Conservation (phyloP, 805 yeast genomes). For the Sugiyamaella boreocaroliniensis region DNA sequence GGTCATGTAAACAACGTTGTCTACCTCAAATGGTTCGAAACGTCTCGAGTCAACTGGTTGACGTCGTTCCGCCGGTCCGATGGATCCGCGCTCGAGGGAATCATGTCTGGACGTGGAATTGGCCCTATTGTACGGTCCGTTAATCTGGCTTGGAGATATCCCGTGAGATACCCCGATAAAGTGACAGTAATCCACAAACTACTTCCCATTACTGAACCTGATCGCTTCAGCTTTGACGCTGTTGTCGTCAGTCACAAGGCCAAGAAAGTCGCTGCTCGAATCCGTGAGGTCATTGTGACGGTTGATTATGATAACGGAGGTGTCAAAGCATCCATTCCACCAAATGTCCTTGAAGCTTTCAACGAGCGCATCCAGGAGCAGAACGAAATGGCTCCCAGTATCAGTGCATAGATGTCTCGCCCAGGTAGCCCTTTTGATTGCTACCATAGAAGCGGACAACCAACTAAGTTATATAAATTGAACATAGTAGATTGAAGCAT, state of each 20-base stretch:
- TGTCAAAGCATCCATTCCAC: constrained; percentile 27
- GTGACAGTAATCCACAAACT: constrained; percentile 28
- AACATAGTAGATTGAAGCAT: no score
- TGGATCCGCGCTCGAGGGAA: constrained; percentile 14
- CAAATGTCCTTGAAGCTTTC: constrained; percentile 15
- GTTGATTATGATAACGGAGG: constrained; percentile 27
- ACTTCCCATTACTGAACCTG: constrained; percentile 20
- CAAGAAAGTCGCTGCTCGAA: constrained; percentile 28
- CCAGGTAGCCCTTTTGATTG: no score
- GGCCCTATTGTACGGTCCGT: constrained; percentile 30
- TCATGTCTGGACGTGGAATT: constrained; percentile 21
- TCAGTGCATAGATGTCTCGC: no score
- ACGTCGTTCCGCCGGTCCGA: constrained; percentile 7
- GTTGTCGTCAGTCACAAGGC: constrained; percentile 28
- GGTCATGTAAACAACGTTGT: constrained; percentile 30
- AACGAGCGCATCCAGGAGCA: constrained; percentile 11
- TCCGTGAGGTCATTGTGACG: constrained; percentile 27
- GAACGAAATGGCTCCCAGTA: constrained; percentile 1
- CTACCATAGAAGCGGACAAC: no score
- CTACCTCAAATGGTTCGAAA: constrained; percentile 30
- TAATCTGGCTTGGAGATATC: constrained; percentile 29
- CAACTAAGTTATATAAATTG: no score
- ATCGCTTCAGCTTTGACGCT: constrained; percentile 26
- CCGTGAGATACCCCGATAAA: constrained; percentile 27
- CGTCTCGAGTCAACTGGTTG: constrained; percentile 24